Evolutionary conservation across 768 basidiomycete genomes (phyloP).

Genomic region (Cubamyces sp.): DNA sequence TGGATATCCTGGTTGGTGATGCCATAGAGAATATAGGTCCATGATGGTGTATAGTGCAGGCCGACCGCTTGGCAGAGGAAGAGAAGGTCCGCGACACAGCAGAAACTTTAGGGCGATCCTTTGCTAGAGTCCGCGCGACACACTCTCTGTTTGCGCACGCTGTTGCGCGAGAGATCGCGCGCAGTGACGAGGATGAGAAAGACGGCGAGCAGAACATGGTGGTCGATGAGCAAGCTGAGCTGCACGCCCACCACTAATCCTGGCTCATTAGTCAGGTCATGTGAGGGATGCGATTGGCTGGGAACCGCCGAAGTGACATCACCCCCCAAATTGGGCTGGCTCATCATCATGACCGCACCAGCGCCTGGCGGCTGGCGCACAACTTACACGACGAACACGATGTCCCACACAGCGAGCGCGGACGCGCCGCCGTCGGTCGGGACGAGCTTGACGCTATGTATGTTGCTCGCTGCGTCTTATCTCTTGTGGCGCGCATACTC

Average conservation of each 20-base stretch:
- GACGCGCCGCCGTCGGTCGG: neutral
- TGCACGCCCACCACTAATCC: neutral
- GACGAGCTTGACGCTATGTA: neutral
- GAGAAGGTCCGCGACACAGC: conserved; percentile 21
- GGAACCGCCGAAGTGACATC: conserved; percentile 5
- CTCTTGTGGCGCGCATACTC: conserved; percentile 15
- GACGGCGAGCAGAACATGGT: conserved; percentile 26
- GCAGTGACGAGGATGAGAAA: conserved; percentile 22
- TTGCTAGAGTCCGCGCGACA: neutral
- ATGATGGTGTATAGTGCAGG: conserved; percentile 32
- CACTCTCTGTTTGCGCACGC: neutral
- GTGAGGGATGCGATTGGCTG: conserved; percentile 11
- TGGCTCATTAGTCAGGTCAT: conserved; percentile 17
- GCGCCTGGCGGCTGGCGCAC: neutral
- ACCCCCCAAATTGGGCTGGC: neutral
- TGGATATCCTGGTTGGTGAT: conserved; percentile 29
- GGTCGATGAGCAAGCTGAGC: conserved; percentile 4
- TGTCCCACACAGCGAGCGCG: conserved; percentile 17
- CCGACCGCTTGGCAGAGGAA: conserved; percentile 17
- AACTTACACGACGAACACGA: conserved; percentile 15
- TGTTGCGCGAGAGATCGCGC: conserved; percentile 6
- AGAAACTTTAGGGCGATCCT: neutral
- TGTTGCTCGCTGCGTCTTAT: neutral
- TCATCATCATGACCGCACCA: neutral
- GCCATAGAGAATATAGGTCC: conserved; percentile 41